Conservation (phyloP, 225 moss, liverwort and hornwort species). For the Pleurozium schreberi region DNA sequence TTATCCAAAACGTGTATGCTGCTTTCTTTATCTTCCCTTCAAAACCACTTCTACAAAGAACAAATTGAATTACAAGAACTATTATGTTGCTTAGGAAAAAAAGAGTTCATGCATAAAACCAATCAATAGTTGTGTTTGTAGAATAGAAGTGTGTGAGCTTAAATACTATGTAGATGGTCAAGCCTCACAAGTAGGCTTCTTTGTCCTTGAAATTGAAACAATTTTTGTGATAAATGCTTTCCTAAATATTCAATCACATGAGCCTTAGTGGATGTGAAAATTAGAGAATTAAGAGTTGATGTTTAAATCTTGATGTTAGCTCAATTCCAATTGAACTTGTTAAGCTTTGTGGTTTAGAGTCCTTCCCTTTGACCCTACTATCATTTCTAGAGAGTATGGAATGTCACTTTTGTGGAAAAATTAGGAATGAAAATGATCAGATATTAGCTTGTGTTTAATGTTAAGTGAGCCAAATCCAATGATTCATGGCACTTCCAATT, state of each 20-base stretch:
- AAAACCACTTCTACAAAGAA: not conserved
- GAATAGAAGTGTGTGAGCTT: not conserved
- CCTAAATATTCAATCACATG: not conserved
- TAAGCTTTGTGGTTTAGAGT: rapidly evolving
- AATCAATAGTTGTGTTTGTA: not conserved
- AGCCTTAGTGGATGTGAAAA: not conserved
- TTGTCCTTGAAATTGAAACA: not conserved
- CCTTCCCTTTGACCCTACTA: not conserved
- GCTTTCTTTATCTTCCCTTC: not conserved
- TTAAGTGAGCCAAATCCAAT: not conserved
- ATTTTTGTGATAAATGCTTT: not conserved
- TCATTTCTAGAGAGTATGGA: too few species aligned
- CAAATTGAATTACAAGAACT: not conserved
- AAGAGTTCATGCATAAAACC: not conserved
- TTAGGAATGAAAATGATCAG: too few species aligned
- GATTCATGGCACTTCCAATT: not conserved
- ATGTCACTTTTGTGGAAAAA: too few species aligned
- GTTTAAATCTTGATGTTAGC: not conserved
- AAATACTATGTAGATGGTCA: not conserved
- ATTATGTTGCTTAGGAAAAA: not conserved
- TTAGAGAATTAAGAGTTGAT: not conserved
- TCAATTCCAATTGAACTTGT: not conserved
- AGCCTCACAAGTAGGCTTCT: not conserved
- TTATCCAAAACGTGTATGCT: not conserved
- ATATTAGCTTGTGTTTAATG: too few species aligned